These are phyloP conservation scores for Agarophyton chilense DNA, from an alignment of 23 red algal genomes.

Conservation along the genomic window DNA sequence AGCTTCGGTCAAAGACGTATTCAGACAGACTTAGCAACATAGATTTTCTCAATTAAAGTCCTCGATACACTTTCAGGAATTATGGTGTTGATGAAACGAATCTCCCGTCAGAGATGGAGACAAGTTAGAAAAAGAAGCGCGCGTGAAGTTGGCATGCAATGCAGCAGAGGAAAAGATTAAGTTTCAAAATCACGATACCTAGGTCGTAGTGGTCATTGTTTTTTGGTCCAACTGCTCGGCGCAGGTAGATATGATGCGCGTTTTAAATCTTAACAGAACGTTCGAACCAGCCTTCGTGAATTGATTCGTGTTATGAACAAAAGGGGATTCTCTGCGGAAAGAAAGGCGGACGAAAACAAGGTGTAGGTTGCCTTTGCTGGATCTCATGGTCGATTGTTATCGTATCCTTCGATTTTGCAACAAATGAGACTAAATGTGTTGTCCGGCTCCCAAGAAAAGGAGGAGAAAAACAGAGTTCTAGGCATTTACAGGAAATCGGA, in stretches of 20 bases:
- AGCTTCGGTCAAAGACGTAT: constrained; percentile 26
- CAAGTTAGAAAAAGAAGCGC: neutral
- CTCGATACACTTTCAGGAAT: neutral
- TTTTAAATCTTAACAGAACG: constrained; percentile 7
- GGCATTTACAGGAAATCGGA: constrained; percentile 2
- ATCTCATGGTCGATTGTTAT: neutral
- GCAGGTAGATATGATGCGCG: too few relatives aligned
- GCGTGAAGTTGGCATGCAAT: neutral
- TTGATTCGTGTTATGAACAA: constrained; percentile 4
- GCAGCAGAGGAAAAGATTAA: neutral
- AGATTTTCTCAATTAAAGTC: neutral
- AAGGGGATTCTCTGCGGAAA: constrained; percentile 7
- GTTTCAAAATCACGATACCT: neutral
- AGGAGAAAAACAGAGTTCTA: constrained; percentile 18
- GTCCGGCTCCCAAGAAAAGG: neutral
- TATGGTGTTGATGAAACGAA: neutral
- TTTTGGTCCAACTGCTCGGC: constrained; percentile 2
- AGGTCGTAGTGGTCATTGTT: neutral
- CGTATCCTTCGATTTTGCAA: constrained; percentile 21
- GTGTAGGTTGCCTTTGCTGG: neutral
- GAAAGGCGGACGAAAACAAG: constrained; percentile 10
- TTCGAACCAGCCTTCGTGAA: neutral
- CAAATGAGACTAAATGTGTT: neutral
- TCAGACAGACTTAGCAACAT: constrained; percentile 3
- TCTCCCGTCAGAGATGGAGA: neutral